Evolutionary conservation across 2,329 filamentous ascomycete genomes (phyloP), one percentile per base, ranked within the genome.

Genomic region (Penicillium verrucosum): DNA sequence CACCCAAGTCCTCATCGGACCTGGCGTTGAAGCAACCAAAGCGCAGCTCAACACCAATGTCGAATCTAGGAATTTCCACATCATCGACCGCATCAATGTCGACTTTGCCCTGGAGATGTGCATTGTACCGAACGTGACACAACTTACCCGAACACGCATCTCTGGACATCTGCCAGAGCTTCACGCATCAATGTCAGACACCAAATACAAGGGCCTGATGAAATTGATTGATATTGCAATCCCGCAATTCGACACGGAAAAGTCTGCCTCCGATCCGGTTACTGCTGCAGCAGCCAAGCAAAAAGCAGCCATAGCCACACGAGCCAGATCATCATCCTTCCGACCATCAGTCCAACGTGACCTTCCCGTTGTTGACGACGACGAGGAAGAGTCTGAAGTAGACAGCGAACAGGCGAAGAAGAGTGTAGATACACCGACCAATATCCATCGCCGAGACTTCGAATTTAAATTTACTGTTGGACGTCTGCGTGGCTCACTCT

Each of bases 381-480:
- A 79, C 49, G 73, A 72, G 10, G 73, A 72, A 10, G 77, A 89
- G 54, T 82, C 88, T 25, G 78, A 81, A 34, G 78, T 85, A 7
- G 83, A 87, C 34, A 77, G 81, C 32, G 83, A 90, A 67, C 85
- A 92, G 59, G 83, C 59, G 14, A 69, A 68, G 54, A 75, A 77
- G 55, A 70, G 54, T 38, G 57, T 67, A 37, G 67, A 72, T 29
- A 70, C 85, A 45, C 81, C 85, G 36, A 78, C 89, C 27, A 90
- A 89, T 67, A 79, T 94, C 45, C 90, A 95, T 66, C 92, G 97
- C 67, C 88, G 90, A 43, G 93, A 89, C 61, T 97, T 99, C 65
- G 92, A 99, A 71, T 90, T 99, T 77, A 95, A 92, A 64, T 99
- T 99, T 73, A 92, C 90, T 9, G 94, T 99, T 36, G 94, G 96